Evolutionary conservation across 768 basidiomycete species (phyloP).

Genomic region (Rhodotorula sphaerocarpa): DNA sequence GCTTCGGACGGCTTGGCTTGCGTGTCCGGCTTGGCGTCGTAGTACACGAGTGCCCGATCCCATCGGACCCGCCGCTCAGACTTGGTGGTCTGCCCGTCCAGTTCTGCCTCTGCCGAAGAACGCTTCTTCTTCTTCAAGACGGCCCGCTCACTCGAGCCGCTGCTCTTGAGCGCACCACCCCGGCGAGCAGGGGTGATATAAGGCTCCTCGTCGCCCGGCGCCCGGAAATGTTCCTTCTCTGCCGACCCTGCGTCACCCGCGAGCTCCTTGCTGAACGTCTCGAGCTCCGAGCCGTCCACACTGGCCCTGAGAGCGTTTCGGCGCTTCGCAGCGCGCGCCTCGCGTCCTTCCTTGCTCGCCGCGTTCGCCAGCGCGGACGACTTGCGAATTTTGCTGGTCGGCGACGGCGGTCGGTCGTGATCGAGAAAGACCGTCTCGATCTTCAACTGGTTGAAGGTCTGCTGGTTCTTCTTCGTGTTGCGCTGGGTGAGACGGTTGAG

Average conservation of each 20-base stretch:
- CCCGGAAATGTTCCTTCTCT: slow-evolving; percentile 19
- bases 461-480: slow-evolving; percentile 35
- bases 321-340: slow-evolving; percentile 15
- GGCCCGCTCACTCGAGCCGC: background rate
- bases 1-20: background rate
- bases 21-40: background rate
- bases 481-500: slow-evolving; percentile 29
- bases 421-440: slow-evolving; percentile 32
- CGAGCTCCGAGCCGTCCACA: slow-evolving; percentile 21
- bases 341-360: slow-evolving; percentile 13
- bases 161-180: background rate
- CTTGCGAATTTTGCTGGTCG: slow-evolving; percentile 38
- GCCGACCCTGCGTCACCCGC: background rate
- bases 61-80: slow-evolving; percentile 9
- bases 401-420: slow-evolving; percentile 35
- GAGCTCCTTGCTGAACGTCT: background rate
- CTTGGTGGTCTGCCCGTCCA: background rate
- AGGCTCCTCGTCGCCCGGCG: slow-evolving; percentile 33
- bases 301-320: slow-evolving; percentile 23
- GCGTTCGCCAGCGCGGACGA: background rate
- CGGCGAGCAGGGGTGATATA: slow-evolving; percentile 12
- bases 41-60: slow-evolving; percentile 32
- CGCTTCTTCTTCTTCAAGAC: slow-evolving; percentile 9
- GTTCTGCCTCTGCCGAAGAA: background rate
- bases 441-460: slow-evolving; percentile 31